These are phyloP conservation scores for Rhodamnia rubescens DNA, from an alignment of 345 rosid species.

Conservation along the genomic window DNA sequence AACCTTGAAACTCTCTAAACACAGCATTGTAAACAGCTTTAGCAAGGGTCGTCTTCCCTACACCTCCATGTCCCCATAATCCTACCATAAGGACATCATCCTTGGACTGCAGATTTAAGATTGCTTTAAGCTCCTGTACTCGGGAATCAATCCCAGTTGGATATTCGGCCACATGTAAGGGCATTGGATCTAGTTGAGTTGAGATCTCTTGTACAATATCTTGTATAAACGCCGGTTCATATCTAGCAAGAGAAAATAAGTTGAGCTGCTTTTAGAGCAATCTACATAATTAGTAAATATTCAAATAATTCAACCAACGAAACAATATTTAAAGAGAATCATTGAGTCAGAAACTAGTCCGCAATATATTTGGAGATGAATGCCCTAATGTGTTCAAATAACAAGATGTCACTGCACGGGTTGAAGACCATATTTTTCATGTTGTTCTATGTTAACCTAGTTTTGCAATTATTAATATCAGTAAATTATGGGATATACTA, in stretches of 20 bases:
- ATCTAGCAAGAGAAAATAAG: background rate
- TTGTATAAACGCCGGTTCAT: background rate
- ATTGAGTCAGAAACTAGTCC: too few relatives aligned
- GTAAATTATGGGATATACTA: too few relatives aligned
- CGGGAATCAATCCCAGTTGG: conserved; percentile 22
- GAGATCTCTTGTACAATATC: background rate
- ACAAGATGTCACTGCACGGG: fast-evolving
- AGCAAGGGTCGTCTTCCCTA: conserved; percentile 46
- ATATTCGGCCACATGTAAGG: background rate
- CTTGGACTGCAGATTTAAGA: background rate
- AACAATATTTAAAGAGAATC: too few relatives aligned
- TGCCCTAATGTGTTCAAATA: too few relatives aligned
- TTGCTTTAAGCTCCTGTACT: background rate
- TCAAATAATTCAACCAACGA: too few relatives aligned
- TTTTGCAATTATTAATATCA: too few relatives aligned
- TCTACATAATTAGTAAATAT: background rate
- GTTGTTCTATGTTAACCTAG: too few relatives aligned
- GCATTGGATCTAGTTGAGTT: background rate
- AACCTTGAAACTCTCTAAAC: conserved; percentile 11
- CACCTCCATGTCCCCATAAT: conserved; percentile 43
- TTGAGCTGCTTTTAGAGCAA: background rate
- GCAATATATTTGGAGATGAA: too few relatives aligned
- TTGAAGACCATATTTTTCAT: too few relatives aligned
- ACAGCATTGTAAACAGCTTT: conserved; percentile 6
- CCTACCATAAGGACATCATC: conserved; percentile 16